phyloP scores from a whole-genome alignment of 2,329 filamentous ascomycete genomes.

The Microcyclospora tardicrescens region DNA sequence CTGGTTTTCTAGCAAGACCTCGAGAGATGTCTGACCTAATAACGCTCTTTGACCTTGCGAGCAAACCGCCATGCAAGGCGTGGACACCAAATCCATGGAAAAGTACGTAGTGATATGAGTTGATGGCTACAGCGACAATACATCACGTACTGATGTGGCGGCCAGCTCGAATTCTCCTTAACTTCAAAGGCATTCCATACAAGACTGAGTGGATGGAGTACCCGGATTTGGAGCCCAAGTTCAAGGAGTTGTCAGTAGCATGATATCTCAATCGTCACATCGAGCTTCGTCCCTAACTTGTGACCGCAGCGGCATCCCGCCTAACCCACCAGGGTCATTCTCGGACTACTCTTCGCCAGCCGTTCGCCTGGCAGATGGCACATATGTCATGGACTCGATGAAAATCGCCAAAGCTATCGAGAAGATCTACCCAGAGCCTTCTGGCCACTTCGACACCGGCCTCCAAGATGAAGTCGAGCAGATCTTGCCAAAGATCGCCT shows the following conservation, averaged over 20 bases:
- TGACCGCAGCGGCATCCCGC: slow-evolving; percentile 3
- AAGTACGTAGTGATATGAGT: too few relatives aligned
- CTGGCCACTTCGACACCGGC: slow-evolving; percentile 8
- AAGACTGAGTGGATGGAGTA: slow-evolving; percentile 7
- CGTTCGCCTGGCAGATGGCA: slow-evolving; percentile 8
- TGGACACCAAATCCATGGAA: too few relatives aligned
- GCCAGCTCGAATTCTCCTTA: slow-evolving; percentile 41
- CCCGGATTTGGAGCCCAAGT: slow-evolving; percentile 6
- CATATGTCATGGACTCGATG: slow-evolving; percentile 12
- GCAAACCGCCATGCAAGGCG: too few relatives aligned
- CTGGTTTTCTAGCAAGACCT: too few relatives aligned
- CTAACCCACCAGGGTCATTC: slow-evolving; percentile 3
- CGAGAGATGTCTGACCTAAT: too few relatives aligned
- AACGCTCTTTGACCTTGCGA: too few relatives aligned
- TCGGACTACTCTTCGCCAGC: slow-evolving; percentile 10
- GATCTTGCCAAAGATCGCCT: slow-evolving; percentile 6
- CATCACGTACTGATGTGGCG: too few relatives aligned
- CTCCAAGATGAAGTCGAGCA: slow-evolving; percentile 5
- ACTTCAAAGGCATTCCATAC: slow-evolving; percentile 14
- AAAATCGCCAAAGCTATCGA: slow-evolving; percentile 11
- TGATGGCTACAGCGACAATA: too few relatives aligned
- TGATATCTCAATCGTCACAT: background rate
- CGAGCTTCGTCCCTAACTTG: background rate
- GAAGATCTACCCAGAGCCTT: slow-evolving; percentile 7
- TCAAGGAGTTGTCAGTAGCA: slow-evolving; percentile 4